These are phyloP conservation scores for Kalaharituber pfeilii DNA, from an alignment of 2,329 filamentous ascomycete species.

Conservation along the genomic window DNA sequence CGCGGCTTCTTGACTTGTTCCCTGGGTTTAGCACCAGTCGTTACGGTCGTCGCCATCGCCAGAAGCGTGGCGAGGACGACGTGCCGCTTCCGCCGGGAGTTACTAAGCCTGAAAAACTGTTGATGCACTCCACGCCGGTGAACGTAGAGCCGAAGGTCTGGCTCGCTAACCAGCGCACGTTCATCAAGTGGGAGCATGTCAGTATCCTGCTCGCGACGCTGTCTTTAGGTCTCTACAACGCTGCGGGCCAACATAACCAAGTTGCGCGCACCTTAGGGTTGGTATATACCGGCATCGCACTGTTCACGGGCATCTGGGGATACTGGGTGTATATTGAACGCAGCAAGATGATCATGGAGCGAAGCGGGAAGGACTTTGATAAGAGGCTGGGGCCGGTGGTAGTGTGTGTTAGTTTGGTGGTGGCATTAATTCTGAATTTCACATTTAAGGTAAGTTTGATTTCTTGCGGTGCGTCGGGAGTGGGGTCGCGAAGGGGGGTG, in stretches of 20 bases:
- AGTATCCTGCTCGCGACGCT: slow-evolving; percentile 70
- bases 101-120: slow-evolving; percentile 65
- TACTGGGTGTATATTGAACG: slow-evolving; percentile 65
- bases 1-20: slow-evolving; percentile 37
- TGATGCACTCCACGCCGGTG: slow-evolving; percentile 85
- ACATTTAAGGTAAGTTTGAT: slow-evolving; percentile 44
- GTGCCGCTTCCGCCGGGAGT: slow-evolving; percentile 62
- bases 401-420: slow-evolving; percentile 59
- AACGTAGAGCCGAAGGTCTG: slow-evolving; percentile 96
- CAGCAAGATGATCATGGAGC: slow-evolving; percentile 58
- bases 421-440: slow-evolving; percentile 74
- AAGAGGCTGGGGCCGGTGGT: slow-evolving; percentile 64
- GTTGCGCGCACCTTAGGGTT: slow-evolving; percentile 64
- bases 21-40: slow-evolving; percentile 68
- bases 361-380: slow-evolving; percentile 87
- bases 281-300: slow-evolving; percentile 62
- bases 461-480: not conserved
- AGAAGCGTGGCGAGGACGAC: slow-evolving; percentile 27
- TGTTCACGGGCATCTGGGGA: slow-evolving; percentile 75
- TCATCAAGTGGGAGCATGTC: slow-evolving; percentile 97
- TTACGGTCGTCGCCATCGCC: slow-evolving; percentile 42
- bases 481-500: not conserved
- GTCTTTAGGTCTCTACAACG: slow-evolving; percentile 72
- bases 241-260: slow-evolving; percentile 56
- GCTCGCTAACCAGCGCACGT: slow-evolving; percentile 95